phyloP scores from a whole-genome alignment of 768 basidiomycete species.

The Pleurotus cornucopiae region DNA sequence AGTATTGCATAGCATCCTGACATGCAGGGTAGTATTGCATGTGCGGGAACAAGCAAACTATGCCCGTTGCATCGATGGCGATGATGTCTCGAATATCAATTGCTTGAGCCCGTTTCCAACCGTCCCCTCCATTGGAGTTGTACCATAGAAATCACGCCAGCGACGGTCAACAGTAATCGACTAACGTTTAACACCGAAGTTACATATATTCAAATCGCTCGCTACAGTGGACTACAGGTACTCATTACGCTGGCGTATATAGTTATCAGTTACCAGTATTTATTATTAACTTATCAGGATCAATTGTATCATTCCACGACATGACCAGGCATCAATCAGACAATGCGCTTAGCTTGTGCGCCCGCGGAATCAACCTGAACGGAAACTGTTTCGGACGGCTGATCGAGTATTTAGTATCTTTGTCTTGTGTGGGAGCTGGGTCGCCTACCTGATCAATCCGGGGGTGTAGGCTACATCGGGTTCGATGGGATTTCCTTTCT shows the following conservation, averaged over 20 bases:
- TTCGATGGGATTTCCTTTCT: constrained; percentile 29
- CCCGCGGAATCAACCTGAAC: constrained; percentile 31
- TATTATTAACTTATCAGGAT: not conserved
- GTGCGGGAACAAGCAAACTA: constrained; percentile 2
- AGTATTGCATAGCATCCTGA: constrained; percentile 3
- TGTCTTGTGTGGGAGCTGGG: no score
- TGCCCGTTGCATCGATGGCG: not conserved
- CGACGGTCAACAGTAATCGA: not conserved
- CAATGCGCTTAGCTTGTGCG: constrained; percentile 1
- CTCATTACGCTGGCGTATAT: not conserved
- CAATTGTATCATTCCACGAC: not conserved
- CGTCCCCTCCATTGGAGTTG: not conserved
- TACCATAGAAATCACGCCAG: not conserved
- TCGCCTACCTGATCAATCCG: constrained; percentile 27
- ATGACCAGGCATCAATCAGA: not conserved
- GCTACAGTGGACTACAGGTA: not conserved
- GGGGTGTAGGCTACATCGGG: constrained; percentile 31
- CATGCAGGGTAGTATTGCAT: constrained; percentile 1
- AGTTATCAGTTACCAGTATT: constrained; percentile 1
- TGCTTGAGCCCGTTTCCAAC: not conserved
- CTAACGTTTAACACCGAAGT: not conserved
- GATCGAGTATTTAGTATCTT: not conserved
- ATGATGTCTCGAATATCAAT: not conserved
- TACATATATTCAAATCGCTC: not conserved
- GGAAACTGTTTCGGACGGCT: constrained; percentile 40